Percentiles rank a stretch among this genome's conserved stretches.
Conservation (phyloP, 2,329 filamentous ascomycete species). For the Fusarium subglutinans region DNA sequence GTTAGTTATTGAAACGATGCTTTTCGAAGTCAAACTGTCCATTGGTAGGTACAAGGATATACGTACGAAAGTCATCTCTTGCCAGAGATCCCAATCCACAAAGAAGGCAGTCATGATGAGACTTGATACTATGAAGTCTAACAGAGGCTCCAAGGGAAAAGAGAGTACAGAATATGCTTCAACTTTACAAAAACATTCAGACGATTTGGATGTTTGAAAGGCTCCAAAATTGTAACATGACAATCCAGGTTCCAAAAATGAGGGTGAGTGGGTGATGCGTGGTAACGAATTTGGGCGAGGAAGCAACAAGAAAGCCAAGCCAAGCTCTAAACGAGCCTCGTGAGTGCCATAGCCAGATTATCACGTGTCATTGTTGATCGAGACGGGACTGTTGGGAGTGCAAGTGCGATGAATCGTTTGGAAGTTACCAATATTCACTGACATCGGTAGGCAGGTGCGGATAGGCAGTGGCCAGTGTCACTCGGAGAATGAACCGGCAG, state of each 20-base stretch:
- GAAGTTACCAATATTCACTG: conserved; percentile 1
- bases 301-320: not conserved
- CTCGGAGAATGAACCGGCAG: not conserved
- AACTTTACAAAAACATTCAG: conserved; percentile 13
- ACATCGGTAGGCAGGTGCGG: conserved; percentile 12
- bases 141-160: not conserved
- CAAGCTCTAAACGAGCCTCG: not conserved
- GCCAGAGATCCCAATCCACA: conserved; percentile 79
- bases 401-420: not conserved
- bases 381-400: not conserved
- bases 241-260: conserved; percentile 35
- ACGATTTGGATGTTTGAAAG: conserved; percentile 1
- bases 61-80: conserved; percentile 90
- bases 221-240: conserved; percentile 31
- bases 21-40: not conserved
- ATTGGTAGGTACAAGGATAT: no score
- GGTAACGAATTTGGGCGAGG: not conserved
- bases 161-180: conserved; percentile 4
- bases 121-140: conserved; percentile 3
- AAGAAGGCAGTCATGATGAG: conserved; percentile 63
- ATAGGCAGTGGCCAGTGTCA: conserved; percentile 4
- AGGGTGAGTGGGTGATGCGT: conserved; percentile 8
- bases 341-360: not conserved
- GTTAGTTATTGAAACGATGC: not conserved
- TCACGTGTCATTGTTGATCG: not conserved